Evolutionary conservation across 352 stramenopile species (phyloP).

Genomic region (Hyaloperonospora brassicae): DNA sequence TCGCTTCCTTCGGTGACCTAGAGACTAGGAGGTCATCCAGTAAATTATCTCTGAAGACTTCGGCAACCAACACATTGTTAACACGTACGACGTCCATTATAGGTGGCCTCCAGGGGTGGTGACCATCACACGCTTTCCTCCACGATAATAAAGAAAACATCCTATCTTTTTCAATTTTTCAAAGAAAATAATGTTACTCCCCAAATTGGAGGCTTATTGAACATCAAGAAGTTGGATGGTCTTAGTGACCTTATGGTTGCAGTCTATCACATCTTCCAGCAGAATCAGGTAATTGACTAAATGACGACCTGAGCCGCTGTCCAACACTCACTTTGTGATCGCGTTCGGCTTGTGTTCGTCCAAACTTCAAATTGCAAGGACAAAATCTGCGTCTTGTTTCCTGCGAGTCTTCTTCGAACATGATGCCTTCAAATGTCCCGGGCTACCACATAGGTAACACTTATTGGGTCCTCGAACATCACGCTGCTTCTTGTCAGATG

Average conservation of each 20-base stretch:
- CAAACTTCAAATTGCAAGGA: no score
- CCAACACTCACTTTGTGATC: no score
- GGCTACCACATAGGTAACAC: no score
- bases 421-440: no score
- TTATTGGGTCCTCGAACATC: no score
- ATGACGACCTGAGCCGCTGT: neutral
- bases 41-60: neutral
- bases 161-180: neutral
- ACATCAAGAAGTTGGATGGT: neutral
- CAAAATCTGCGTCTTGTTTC: no score
- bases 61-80: neutral
- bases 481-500: no score
- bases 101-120: neutral
- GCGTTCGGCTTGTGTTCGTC: no score
- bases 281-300: neutral
- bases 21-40: neutral
- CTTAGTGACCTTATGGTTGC: neutral
- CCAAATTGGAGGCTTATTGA: neutral
- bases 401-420: no score
- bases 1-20: neutral
- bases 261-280: neutral
- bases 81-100: neutral
- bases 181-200: neutral
- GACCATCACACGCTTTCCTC: neutral
- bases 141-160: neutral